Percentiles rank a stretch among this genome's conserved stretches.
Conservation (phyloP, 1,284 basidiomycete genomes). For the Ganoderma lingzhi region DNA sequence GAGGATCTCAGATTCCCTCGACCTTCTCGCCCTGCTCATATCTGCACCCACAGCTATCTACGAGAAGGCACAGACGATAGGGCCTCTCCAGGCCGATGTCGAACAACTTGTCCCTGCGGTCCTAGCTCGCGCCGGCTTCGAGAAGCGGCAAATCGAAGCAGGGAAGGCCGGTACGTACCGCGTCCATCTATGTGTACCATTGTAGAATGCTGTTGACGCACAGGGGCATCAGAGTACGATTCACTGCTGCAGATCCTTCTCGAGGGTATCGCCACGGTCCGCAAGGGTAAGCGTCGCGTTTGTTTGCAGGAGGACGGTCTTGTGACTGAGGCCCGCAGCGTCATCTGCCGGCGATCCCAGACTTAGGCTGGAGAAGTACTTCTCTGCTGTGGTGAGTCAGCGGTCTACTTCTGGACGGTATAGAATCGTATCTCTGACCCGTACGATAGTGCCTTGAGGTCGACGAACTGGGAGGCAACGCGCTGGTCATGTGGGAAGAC, state of each 20-base stretch:
- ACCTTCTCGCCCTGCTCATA: neutral
- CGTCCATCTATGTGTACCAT: neutral
- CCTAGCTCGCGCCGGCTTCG: conserved; percentile 71
- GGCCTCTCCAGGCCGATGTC: conserved; percentile 61
- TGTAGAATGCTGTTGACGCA: neutral
- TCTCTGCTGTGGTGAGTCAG: conserved; percentile 72
- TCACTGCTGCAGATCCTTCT: conserved; percentile 64
- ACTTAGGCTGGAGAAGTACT: conserved; percentile 83
- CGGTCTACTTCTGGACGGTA: neutral
- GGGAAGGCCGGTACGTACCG: conserved; percentile 49
- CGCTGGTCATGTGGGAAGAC: conserved; percentile 66
- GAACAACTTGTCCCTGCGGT: conserved; percentile 76
- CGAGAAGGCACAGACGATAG: conserved; percentile 61
- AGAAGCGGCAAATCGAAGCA: conserved; percentile 62
- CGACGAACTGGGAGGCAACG: conserved; percentile 58
- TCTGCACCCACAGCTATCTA: conserved; percentile 57
- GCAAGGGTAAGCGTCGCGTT: conserved; percentile 51
- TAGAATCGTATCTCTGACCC: conserved; percentile 13
- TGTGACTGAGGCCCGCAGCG: conserved; percentile 38
- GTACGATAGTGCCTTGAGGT: conserved; percentile 53
- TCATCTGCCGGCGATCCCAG: conserved; percentile 59
- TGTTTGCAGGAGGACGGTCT: neutral
- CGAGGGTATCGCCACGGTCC: conserved; percentile 66
- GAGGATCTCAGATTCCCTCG: neutral
- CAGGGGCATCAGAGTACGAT: conserved; percentile 43